These are phyloP conservation scores for Cryptomeria japonica DNA, from an alignment of 75 land plant species.

Conservation along the genomic window DNA sequence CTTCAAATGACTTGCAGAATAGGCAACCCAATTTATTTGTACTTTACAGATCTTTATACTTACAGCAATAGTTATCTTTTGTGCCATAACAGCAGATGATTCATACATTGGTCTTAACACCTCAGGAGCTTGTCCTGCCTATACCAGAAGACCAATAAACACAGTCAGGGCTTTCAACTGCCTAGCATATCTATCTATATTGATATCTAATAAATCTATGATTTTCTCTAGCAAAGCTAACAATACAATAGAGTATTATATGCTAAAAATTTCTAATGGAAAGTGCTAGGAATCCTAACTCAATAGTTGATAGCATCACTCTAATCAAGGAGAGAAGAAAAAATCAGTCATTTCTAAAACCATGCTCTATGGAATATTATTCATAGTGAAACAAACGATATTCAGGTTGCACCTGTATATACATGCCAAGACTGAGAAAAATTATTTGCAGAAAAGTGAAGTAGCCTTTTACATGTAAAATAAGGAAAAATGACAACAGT, in stretches of 20 bases:
- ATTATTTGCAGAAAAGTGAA: not conserved
- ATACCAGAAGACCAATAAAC: not conserved
- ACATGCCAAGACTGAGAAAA: not conserved
- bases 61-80: conserved; percentile 42
- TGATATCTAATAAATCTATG: not conserved
- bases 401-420: too few relatives aligned
- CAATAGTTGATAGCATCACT: not conserved
- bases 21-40: not conserved
- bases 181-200: not conserved
- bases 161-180: not conserved
- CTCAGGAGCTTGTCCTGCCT: conserved; percentile 40
- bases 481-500: not conserved
- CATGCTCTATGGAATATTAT: not conserved
- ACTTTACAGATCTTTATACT: not conserved
- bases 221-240: not conserved
- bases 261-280: not conserved
- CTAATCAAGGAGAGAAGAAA: not conserved
- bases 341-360: not conserved
- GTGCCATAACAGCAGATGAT: conserved; percentile 47
- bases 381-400: too few relatives aligned
- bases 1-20: not conserved
- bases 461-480: not conserved
- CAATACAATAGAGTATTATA: not conserved
- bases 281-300: not conserved
- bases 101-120: conserved; percentile 45